Base-by-base conservation (phyloP, 2,329 filamentous ascomycete species). In the Scedosporium apiospermum region DNA sequence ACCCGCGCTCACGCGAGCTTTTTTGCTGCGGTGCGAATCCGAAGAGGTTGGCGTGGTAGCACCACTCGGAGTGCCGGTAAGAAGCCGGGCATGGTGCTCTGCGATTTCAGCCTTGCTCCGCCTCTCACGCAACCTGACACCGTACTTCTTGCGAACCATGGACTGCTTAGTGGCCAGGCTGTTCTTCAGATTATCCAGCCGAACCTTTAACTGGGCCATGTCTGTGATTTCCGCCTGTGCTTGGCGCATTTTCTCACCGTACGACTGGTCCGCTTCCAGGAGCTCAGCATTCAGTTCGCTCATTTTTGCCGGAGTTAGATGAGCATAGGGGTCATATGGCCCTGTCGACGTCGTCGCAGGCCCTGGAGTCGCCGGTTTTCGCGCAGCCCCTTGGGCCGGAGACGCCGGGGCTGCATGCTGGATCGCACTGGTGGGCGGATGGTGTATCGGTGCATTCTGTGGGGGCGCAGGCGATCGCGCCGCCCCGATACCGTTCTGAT, bases 111-210 rank as follows among this genome's bases (percentile, higher is more conserved):
- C 74, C 64, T 69, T 77, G 2, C 77, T 77, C 0, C 82, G 78
- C 12, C 81, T 73, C 65, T 78, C 75, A 0, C 80, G 77, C 14
- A 85, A 74, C 1, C 77, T 76, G 38, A 86, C 81, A n/a, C 82
- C 82, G 64, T 80, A 85, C 64, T 78, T 83, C 68, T 83, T 85
- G 12, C 83, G 77, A 3, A 83, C 80, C n/a, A 76, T 76, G 61
- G 80, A 83, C 68, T 83, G 81, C 63, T 82, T 83, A 3, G 81
- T 83, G 53, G 79, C 79, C 66, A 81, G 82, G 3, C 77, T 77
- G 65, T 84, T 85, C 49, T 78, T 78, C 1, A 84, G 66, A 9
- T 73, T 77, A 0, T 76, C 74, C 0, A 83, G 60, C 57, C 65
- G 64, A 65, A 73, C 59, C 68, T 72, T 65, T 42, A 57, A 18